phyloP scores from a whole-genome alignment of 257 asterid genomes.

The Penstemon barbatus region DNA sequence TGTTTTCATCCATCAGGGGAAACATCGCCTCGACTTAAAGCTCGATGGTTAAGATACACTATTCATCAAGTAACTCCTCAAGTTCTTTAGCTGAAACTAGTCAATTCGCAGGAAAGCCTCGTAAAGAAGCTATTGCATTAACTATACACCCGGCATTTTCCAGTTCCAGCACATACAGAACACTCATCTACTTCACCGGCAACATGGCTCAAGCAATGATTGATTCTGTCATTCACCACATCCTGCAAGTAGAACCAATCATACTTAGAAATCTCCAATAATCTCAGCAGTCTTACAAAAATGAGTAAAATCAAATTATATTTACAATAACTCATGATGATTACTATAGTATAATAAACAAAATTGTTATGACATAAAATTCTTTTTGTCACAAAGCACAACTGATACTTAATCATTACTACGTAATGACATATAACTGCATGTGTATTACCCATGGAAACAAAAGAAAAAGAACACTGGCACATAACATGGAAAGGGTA shows the following conservation, averaged over 20 bases:
- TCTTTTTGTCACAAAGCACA: too few relatives aligned
- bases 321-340: not conserved
- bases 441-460: not conserved
- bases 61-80: slow-evolving; percentile 10
- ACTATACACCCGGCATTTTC: slow-evolving; percentile 66
- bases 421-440: not conserved
- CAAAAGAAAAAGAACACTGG: not conserved
- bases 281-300: not conserved
- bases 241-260: slow-evolving; percentile 52
- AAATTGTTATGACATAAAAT: not conserved
- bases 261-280: slow-evolving; percentile 1
- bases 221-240: slow-evolving; percentile 83
- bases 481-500: not conserved
- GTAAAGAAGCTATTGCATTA: not conserved
- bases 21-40: slow-evolving; percentile 11
- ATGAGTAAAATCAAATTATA: not conserved
- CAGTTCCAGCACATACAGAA: slow-evolving; percentile 89
- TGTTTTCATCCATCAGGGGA: not conserved
- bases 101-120: slow-evolving; percentile 8
- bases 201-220: slow-evolving; percentile 79
- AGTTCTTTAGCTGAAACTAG: slow-evolving; percentile 12
- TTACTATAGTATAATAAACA: not conserved
- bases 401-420: too few relatives aligned
- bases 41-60: slow-evolving; percentile 7
- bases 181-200: slow-evolving; percentile 86